Base-by-base conservation (phyloP, 1,284 basidiomycete species). In the Trichosporon ovoides region DNA sequence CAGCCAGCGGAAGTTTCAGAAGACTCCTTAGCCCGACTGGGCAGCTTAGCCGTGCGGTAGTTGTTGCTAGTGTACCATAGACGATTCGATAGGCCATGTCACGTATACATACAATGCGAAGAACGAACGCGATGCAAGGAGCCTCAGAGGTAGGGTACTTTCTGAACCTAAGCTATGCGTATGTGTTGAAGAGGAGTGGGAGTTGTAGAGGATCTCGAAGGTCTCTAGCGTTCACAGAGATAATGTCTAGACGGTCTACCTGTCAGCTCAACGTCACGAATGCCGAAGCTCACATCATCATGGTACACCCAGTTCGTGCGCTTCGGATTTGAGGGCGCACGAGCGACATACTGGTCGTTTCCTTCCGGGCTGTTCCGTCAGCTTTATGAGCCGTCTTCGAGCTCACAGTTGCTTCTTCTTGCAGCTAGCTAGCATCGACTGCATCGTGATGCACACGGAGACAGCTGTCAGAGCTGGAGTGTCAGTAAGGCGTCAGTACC, bases 341-440 rank as follows among this genome's bases (percentile, higher is more conserved):
- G 64, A 19, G 68, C 61, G 4, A 77, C 76, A 49, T 77, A 77
- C 48, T 68, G 49, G 53, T 77, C 74, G 55, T 77, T 76, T 1
- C 74, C 74, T 59, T 72, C 62, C 1, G 75, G 76, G 49, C 76
- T 77, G 55, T n/a, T n/a, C 3, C 28, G 22, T 34, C 19, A 28
- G 31, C 35, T 14, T 0, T 53, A 11, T 6, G 22, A 13, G 7
- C 16, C 14, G 16, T n/a, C n/a, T n/a, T n/a, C 18, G 2, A 16
- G 43, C 74, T 59, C 38, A 76, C 76, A 68, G 60, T 52, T 70
- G 69, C 55, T 71, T 73, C 65, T 74, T 76, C 66, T 72, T 76
- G 61, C 72, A 74, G 2, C 73, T 75, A 3, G 78, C 78, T 5
- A 80, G 65, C 77, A 80, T 80, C 12, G 69, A 73, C 60, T 80